These are phyloP conservation scores for Wickerhamiella sergipiensis DNA, from an alignment of 805 yeast species.

Conservation along the genomic window DNA sequence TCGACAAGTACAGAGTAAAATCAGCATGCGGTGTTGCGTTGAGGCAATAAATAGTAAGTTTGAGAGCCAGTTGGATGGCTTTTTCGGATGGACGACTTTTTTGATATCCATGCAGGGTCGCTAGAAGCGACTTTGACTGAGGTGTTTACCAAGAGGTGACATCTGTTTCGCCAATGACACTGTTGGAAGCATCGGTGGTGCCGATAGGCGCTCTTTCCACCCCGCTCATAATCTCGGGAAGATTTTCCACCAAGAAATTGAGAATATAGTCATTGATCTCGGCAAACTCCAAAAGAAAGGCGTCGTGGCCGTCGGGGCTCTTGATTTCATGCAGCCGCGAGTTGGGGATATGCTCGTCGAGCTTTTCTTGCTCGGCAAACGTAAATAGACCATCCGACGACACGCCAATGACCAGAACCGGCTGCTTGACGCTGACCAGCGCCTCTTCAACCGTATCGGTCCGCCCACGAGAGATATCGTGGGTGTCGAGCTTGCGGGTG, in stretches of 20 bases:
- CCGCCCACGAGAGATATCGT: constrained; percentile 78
- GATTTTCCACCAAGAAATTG: constrained; percentile 45
- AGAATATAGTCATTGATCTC: constrained; percentile 60
- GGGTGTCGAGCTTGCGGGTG: constrained; percentile 87
- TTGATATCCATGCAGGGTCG: too few relatives aligned
- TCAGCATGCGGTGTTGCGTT: neutral
- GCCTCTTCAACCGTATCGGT: constrained; percentile 37
- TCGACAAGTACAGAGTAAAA: neutral
- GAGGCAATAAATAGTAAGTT: neutral
- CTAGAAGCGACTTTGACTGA: too few relatives aligned
- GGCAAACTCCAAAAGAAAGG: constrained; percentile 79
- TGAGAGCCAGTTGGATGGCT: neutral
- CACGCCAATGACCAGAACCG: constrained; percentile 77
- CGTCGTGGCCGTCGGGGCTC: constrained; percentile 97
- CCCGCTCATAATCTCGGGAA: constrained; percentile 47
- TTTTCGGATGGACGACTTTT: too few relatives aligned
- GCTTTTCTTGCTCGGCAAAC: constrained; percentile 73
- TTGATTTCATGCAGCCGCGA: constrained; percentile 56
- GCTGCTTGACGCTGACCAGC: constrained; percentile 48
- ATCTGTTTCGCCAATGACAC: neutral
- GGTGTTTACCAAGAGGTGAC: neutral
- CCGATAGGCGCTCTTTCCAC: constrained; percentile 33
- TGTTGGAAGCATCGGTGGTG: constrained; percentile 7
- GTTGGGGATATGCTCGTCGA: constrained; percentile 63
- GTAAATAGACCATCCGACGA: constrained; percentile 89